Conservation (phyloP, 768 basidiomycete species). For the Tulasnella sp. region DNA sequence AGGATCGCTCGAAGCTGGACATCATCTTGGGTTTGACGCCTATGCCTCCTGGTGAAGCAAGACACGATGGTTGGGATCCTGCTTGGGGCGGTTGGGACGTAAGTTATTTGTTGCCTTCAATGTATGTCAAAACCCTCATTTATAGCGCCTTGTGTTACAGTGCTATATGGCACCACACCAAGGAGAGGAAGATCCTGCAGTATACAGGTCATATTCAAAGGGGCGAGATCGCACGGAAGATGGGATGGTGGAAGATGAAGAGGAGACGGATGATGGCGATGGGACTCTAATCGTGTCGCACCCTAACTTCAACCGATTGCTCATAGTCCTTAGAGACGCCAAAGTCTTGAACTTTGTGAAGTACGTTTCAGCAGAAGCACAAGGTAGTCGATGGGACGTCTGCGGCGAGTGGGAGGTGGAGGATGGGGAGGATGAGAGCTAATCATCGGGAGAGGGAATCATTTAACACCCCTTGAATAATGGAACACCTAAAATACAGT, state of each 20-base stretch:
- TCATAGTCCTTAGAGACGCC: slow-evolving; percentile 84
- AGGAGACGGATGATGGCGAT: slow-evolving; percentile 56
- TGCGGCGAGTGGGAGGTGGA: slow-evolving; percentile 88
- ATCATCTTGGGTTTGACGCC: slow-evolving; percentile 81
- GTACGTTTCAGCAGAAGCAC: slow-evolving; percentile 80
- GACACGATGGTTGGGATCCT: slow-evolving; percentile 45
- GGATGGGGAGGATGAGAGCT: slow-evolving; percentile 37
- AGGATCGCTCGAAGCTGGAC: slow-evolving; percentile 70
- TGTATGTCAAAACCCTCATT: not conserved
- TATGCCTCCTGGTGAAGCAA: slow-evolving; percentile 26
- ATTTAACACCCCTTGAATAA: too few relatives aligned
- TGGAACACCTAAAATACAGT: slow-evolving; percentile 54
- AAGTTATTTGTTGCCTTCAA: slow-evolving; percentile 20
- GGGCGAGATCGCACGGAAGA: slow-evolving; percentile 22
- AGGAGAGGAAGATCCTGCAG: slow-evolving; percentile 89
- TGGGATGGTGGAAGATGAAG: slow-evolving; percentile 20
- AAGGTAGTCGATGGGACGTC: slow-evolving; percentile 87
- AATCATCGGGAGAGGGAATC: not conserved
- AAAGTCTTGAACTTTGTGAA: slow-evolving; percentile 92
- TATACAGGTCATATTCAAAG: slow-evolving; percentile 59
- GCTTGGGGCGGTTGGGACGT: slow-evolving; percentile 96
- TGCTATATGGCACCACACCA: slow-evolving; percentile 94
- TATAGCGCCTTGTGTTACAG: slow-evolving; percentile 27
- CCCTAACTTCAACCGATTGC: slow-evolving; percentile 78
- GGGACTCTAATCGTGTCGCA: slow-evolving; percentile 76